Evolutionary conservation across 106 monocot genomes (phyloP), one percentile per base, ranked within the genome.

Genomic region (Gastrodia elata): DNA sequence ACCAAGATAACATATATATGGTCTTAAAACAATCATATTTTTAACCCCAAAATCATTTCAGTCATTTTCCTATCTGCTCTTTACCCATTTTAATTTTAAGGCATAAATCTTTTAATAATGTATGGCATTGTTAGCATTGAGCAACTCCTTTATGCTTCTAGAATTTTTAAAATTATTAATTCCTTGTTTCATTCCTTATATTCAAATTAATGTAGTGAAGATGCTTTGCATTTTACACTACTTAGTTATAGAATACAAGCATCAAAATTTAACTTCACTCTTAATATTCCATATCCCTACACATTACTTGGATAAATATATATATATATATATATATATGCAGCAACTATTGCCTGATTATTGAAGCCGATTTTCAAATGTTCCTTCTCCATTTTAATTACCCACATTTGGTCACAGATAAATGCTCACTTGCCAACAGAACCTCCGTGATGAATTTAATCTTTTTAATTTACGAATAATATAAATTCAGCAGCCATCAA

Each of bases 191-290:
- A n/a, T n/a, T n/a, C n/a, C n/a, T n/a, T n/a, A n/a, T 44, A 8
- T 44, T 32, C 61, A 61, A 32, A 61, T 61, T 32, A 32, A 32
- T 61, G 61, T 28, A 61, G 32, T 61, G 61, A 61, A 61, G 8
- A 61, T 32, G 32, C 14, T 61, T 27, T 61, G 61, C 61, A 61
- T 9, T 7, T 30, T 32, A 10, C 32, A 2, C 11, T 32, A 30
- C 27, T 32, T 10, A 61, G 32, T 32, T 61, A 61, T 61, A 61
- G 2, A 61, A 14, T 2, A 1, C 0, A 30, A 30, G 10, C 61
- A 61, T 32, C 7, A 61, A 30, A 61, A 30, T 27, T 61, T 13
- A 61, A 32, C 61, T 32, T 61, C 30, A 61, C 32, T 61, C 14
- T 10, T 61, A 22, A 10, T 10, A 8, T n/a, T 32, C 61, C 14